These are phyloP conservation scores for Aspergillus puulaauensis DNA, from an alignment of 2,329 filamentous ascomycete genomes.

Conservation along the genomic window DNA sequence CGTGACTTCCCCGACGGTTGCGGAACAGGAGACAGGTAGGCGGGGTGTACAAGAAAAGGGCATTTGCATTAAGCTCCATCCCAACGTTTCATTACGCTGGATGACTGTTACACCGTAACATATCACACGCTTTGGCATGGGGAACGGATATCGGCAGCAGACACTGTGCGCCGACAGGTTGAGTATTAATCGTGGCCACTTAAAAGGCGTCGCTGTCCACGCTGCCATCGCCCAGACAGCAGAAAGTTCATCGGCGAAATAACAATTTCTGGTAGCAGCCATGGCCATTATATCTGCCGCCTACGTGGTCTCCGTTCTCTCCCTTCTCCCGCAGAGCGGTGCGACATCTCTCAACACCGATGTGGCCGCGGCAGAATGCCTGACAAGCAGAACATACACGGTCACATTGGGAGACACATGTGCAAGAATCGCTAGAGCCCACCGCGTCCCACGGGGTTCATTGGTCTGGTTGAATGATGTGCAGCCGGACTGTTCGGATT, in stretches of 20 bases:
- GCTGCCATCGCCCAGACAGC: too few species aligned
- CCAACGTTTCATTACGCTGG: neutral
- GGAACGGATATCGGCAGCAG: too few species aligned
- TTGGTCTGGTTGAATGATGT: constrained; percentile 3
- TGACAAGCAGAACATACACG: neutral
- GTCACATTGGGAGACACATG: constrained; percentile 6
- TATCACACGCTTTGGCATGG: neutral
- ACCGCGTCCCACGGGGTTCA: neutral
- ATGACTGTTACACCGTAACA: neutral
- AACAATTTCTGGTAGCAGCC: neutral
- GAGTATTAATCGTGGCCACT: too few species aligned
- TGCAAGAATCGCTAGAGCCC: neutral
- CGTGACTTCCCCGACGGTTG: neutral
- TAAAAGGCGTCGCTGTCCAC: too few species aligned
- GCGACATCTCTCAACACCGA: neutral
- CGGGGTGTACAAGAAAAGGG: neutral
- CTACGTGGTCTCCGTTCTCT: neutral
- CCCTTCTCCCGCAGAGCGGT: neutral
- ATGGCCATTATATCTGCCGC: neutral
- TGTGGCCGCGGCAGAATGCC: neutral
- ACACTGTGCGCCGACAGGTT: too few species aligned
- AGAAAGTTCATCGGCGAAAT: too few species aligned
- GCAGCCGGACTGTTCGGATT: constrained; percentile 5
- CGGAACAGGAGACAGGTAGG: neutral
- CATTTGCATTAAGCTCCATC: neutral